Conservation (phyloP, 306 rosid genomes). For the Psophocarpus tetragonolobus region DNA sequence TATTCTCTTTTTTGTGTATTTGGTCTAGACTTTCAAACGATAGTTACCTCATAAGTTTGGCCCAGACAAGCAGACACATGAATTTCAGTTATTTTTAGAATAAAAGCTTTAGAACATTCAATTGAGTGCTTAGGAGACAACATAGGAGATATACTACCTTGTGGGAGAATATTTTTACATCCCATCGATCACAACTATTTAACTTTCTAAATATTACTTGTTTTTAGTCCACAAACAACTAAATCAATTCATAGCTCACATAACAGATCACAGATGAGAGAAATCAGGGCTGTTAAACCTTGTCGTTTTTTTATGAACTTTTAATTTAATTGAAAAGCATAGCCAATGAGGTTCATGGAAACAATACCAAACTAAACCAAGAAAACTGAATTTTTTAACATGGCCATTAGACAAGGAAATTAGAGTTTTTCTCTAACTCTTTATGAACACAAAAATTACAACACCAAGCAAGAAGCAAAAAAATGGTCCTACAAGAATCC, state of each 20-base stretch:
- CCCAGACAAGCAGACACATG: neutral
- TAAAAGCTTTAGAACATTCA: neutral
- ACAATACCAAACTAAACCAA: slow-evolving; percentile 25
- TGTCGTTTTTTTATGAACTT: neutral
- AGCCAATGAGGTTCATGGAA: slow-evolving; percentile 24
- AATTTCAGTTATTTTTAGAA: slow-evolving; percentile 4
- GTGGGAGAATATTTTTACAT: neutral
- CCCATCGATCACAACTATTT: neutral
- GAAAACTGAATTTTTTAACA: slow-evolving; percentile 23
- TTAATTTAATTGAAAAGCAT: neutral
- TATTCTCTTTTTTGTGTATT: neutral
- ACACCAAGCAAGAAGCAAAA: neutral
- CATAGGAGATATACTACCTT: neutral
- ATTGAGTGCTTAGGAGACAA: neutral
- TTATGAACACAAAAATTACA: slow-evolving; percentile 31
- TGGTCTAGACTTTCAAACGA: neutral
- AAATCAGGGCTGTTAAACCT: neutral
- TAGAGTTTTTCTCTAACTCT: slow-evolving; percentile 11
- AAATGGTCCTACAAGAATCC: neutral
- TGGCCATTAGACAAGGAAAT: neutral
- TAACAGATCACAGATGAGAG: neutral
- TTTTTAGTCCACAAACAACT: neutral
- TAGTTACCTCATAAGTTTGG: too few species aligned
- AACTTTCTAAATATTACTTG: neutral
- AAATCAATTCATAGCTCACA: slow-evolving; percentile 5